Evolutionary conservation across 2,329 filamentous ascomycete species (phyloP).

Genomic region (Polytolypa hystricis): DNA sequence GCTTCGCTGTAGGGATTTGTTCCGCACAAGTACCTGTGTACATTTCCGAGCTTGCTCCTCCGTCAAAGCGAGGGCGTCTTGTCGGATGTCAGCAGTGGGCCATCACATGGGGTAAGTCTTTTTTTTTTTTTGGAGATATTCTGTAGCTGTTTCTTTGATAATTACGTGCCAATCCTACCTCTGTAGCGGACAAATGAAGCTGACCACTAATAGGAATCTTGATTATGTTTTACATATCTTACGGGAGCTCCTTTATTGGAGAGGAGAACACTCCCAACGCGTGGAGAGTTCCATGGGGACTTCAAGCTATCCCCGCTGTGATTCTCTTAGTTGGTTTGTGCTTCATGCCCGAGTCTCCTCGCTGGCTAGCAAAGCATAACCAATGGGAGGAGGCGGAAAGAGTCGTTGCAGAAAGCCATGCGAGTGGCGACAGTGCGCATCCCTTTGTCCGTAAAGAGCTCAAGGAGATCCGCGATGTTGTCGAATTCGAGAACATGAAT

Average conservation of each 20-base stretch:
- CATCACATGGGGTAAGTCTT: conserved; percentile 25
- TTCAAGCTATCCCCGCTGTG: conserved; percentile 50
- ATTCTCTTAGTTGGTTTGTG: conserved; percentile 44
- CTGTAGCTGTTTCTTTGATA: conserved; percentile 15
- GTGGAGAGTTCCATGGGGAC: conserved; percentile 52
- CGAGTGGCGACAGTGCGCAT: conserved; percentile 42
- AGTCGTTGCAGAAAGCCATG: conserved; percentile 47
- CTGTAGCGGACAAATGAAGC: conserved; percentile 17
- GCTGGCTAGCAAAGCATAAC: conserved; percentile 36
- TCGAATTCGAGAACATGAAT: conserved; percentile 23
- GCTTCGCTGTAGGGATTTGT: conserved; percentile 30
- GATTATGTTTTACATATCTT: conserved; percentile 35
- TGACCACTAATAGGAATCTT: conserved; percentile 22
- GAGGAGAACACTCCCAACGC: conserved; percentile 30
- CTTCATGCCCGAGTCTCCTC: conserved; percentile 44
- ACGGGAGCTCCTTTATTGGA: conserved; percentile 22
- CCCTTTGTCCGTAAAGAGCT: conserved; percentile 46
- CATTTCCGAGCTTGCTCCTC: conserved; percentile 27
- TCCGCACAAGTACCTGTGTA: conserved; percentile 32
- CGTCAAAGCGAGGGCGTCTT: conserved; percentile 30
- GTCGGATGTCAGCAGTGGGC: conserved; percentile 33
- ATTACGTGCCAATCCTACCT: conserved; percentile 17
- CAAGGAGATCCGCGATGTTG: conserved; percentile 26
- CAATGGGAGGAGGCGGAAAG: conserved; percentile 2
- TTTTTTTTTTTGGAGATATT: conserved; percentile 14